A percentile compares a stretch with the other conserved stretches of the same genome.
These are phyloP conservation scores for Capronia americana DNA, from an alignment of 2,329 filamentous ascomycete genomes.

Conservation along the genomic window DNA sequence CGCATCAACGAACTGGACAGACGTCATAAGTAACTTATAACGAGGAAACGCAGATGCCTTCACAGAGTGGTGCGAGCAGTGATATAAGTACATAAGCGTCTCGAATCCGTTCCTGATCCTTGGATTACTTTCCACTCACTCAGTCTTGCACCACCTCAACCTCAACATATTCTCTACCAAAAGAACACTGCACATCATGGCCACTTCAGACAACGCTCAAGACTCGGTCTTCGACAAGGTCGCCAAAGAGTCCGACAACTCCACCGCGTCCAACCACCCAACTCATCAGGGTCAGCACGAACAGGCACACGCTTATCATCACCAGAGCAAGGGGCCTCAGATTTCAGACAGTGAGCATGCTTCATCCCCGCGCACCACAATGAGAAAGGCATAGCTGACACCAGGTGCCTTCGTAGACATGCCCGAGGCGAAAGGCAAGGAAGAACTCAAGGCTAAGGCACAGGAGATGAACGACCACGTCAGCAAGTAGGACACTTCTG, in stretches of 20 bases:
- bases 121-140: background rate
- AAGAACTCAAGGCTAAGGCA: constrained; percentile 70
- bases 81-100: constrained; percentile 7
- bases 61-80: background rate
- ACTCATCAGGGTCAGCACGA: constrained; percentile 41
- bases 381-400: constrained; percentile 1
- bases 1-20: background rate
- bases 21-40: constrained; percentile 15
- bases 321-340: constrained; percentile 53
- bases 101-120: background rate
- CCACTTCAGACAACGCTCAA: constrained; percentile 36
- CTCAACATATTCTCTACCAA: background rate
- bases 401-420: constrained; percentile 48
- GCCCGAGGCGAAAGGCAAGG: constrained; percentile 59
- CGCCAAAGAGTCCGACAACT: constrained; percentile 47
- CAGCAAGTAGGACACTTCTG: background rate
- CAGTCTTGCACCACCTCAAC: background rate
- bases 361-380: constrained; percentile 5
- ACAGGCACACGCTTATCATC: constrained; percentile 46
- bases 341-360: constrained; percentile 51
- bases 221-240: constrained; percentile 49
- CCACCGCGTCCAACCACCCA: constrained; percentile 47
- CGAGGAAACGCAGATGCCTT: constrained; percentile 5
- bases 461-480: constrained; percentile 69
- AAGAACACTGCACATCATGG: constrained; percentile 32